These are phyloP conservation scores for Raffaelea ambrosiae DNA, from an alignment of 2,329 filamentous ascomycete genomes.

Conservation along the genomic window DNA sequence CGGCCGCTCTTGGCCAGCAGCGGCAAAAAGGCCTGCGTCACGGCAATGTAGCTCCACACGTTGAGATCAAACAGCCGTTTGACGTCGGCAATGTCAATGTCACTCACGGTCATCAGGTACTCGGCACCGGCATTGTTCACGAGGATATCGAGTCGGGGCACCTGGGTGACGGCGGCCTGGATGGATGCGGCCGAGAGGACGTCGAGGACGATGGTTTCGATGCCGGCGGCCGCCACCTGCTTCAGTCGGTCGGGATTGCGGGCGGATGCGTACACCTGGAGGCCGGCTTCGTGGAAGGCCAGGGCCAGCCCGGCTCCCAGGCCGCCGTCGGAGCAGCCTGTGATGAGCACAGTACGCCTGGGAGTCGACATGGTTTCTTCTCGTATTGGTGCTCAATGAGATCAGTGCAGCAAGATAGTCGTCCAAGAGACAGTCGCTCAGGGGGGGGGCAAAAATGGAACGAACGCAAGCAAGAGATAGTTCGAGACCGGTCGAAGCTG, in stretches of 20 bases:
- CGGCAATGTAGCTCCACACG: conserved; percentile 19
- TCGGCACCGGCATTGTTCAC: conserved; percentile 16
- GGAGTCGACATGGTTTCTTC: background rate
- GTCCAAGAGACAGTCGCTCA: too few relatives aligned
- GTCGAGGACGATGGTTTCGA: conserved; percentile 19
- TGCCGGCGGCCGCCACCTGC: conserved; percentile 15
- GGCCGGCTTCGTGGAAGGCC: conserved; percentile 21
- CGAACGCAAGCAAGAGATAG: background rate
- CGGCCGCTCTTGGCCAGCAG: conserved; percentile 12
- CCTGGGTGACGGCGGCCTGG: conserved; percentile 9
- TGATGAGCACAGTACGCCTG: conserved; percentile 18
- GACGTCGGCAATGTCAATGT: conserved; percentile 9
- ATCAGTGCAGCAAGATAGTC: too few relatives aligned
- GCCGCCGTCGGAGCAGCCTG: conserved; percentile 23
- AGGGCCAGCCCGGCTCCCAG: conserved; percentile 21
- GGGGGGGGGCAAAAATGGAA: background rate
- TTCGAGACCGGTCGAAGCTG: background rate
- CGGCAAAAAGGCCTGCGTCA: conserved; percentile 23
- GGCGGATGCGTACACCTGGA: conserved; percentile 22
- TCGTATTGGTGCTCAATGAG: too few relatives aligned
- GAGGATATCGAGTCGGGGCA: conserved; percentile 13
- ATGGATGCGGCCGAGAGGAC: conserved; percentile 20
- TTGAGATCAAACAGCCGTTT: conserved; percentile 16
- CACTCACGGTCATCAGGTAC: conserved; percentile 13
- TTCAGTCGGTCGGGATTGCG: conserved; percentile 18